phyloP scores from a whole-genome alignment of 129 eudicot genomes.

The Ambrosia trifida region DNA sequence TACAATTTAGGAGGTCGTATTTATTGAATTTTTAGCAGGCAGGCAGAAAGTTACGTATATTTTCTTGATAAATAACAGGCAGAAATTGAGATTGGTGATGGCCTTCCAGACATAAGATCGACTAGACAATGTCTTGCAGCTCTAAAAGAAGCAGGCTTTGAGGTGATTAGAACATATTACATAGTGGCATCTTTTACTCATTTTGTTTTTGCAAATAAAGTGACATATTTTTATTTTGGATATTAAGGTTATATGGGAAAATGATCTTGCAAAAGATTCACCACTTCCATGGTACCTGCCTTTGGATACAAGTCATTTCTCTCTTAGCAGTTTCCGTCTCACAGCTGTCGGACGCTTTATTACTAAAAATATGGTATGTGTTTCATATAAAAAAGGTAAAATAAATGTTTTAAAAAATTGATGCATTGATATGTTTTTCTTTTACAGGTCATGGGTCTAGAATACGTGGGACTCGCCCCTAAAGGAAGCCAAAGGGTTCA shows the following conservation, averaged over 20 bases:
- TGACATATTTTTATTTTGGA: background rate
- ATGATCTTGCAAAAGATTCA: constrained; percentile 69
- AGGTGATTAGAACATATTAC: constrained; percentile 45
- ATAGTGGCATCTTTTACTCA: background rate
- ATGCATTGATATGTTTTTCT: background rate
- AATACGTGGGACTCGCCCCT: constrained; percentile 81
- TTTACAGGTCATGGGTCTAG: constrained; percentile 69
- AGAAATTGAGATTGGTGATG: constrained; percentile 95
- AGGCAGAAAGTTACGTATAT: background rate
- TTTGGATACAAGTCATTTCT: constrained; percentile 69
- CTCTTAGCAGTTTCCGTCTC: constrained; percentile 75
- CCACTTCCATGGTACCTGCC: constrained; percentile 88
- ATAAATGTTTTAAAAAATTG: background rate
- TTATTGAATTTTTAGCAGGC: background rate
- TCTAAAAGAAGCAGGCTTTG: constrained; percentile 87
- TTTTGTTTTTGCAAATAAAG: constrained; percentile 1
- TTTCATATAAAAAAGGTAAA: background rate
- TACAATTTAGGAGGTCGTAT: background rate
- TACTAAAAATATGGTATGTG: constrained; percentile 79
- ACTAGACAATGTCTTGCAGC: constrained; percentile 85
- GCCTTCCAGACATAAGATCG: constrained; percentile 84
- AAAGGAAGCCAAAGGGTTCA: constrained; percentile 96
- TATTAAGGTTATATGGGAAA: constrained; percentile 67
- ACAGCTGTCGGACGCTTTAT: constrained; percentile 86
- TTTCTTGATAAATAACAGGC: constrained; percentile 47